Evolutionary conservation across 129 eudicot genomes (phyloP).

Genomic region (Centrapalus pauciflorus): DNA sequence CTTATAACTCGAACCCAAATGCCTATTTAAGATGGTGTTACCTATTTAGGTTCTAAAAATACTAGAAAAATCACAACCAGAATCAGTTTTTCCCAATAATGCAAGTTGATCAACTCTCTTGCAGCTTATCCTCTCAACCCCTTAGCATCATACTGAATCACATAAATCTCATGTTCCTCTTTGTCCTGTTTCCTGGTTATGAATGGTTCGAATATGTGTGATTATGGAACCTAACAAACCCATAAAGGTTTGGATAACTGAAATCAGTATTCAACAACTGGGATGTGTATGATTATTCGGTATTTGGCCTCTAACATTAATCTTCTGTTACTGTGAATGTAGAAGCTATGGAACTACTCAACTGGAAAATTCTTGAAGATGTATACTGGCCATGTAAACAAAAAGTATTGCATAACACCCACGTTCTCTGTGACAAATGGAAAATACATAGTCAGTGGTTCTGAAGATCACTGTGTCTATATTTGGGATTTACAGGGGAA

Average conservation of each 20-base stretch:
- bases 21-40: too few relatives aligned
- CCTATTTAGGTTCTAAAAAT: too few relatives aligned
- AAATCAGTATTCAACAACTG: neutral
- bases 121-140: neutral
- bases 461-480: slow-evolving; percentile 85
- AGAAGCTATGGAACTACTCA: slow-evolving; percentile 85
- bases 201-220: neutral
- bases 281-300: neutral
- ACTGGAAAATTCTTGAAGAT: slow-evolving; percentile 70
- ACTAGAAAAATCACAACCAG: too few relatives aligned
- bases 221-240: neutral
- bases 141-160: neutral
- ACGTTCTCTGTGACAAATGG: slow-evolving; percentile 82
- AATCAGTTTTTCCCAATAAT: too few relatives aligned
- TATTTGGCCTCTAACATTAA: neutral
- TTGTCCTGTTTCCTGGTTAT: neutral
- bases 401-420: slow-evolving; percentile 64
- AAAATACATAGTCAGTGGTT: slow-evolving; percentile 82
- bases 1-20: too few relatives aligned
- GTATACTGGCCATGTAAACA: slow-evolving; percentile 75
- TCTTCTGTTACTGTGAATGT: slow-evolving; percentile 21
- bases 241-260: neutral
- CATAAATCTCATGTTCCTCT: neutral
- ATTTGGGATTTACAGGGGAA: slow-evolving; percentile 84
- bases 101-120: too few relatives aligned